These are phyloP conservation scores for Hypoxylon sp. DNA, from an alignment of 2,329 filamentous ascomycete species.

Conservation along the genomic window DNA sequence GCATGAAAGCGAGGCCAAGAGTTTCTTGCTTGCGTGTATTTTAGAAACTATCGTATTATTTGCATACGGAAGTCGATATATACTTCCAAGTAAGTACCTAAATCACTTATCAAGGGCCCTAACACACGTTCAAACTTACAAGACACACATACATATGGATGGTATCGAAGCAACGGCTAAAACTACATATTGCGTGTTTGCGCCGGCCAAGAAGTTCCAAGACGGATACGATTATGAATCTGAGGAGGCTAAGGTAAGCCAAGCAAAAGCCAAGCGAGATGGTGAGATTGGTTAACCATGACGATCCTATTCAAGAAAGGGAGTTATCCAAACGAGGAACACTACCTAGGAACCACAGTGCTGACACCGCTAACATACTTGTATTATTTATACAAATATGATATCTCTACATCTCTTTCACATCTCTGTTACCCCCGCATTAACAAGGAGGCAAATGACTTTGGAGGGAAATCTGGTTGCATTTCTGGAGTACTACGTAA, in stretches of 20 bases:
- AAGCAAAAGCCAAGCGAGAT: constrained; percentile 43
- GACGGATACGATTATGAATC: constrained; percentile 37
- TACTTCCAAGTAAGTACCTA: too few relatives aligned
- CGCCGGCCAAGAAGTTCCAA: constrained; percentile 41
- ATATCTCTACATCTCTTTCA: constrained; percentile 5
- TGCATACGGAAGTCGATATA: background rate
- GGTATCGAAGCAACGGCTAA: constrained; percentile 28
- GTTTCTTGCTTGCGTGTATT: background rate
- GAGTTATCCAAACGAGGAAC: constrained; percentile 22
- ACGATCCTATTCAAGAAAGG: constrained; percentile 40
- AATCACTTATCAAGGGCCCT: too few relatives aligned
- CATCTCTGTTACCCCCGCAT: constrained; percentile 20
- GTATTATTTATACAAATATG: constrained; percentile 6
- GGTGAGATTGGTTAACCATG: constrained; percentile 43
- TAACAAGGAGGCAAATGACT: constrained; percentile 19
- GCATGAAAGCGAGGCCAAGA: background rate
- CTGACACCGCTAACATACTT: background rate
- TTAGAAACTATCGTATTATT: background rate
- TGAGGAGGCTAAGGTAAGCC: constrained; percentile 30
- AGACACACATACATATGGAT: background rate
- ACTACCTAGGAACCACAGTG: background rate
- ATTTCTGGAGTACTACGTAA: constrained; percentile 9
- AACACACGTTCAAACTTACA: background rate
- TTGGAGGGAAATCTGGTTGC: background rate
- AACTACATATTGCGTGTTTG: constrained; percentile 27